Evolutionary conservation across 345 rosid genomes (phyloP), one percentile per base, ranked within the genome.

Genomic region (Cardamine occulta): DNA sequence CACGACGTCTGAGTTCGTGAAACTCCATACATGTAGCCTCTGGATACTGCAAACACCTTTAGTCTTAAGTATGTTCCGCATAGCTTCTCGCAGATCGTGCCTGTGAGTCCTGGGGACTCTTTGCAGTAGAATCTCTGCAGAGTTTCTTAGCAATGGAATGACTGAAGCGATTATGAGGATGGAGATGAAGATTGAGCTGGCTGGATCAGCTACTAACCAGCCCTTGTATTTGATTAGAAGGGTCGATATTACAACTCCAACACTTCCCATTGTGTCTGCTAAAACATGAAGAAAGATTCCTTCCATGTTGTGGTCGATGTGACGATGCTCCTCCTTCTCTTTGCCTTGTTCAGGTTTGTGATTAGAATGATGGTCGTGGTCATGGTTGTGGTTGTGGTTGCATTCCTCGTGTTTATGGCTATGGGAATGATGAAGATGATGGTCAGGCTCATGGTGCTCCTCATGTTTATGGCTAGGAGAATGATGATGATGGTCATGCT

Each of bases 191-290:
- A 94, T 94, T 59, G 98, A 94, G 81, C 95, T 85, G 5, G 97
- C 96, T 66, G 98, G 98, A 85, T 94, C 98, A 31, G 98, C 96
- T 72, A 90, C 89, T 70, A 91, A 89, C 98, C 98, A 94, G n/a
- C 98, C 97, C 67, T 86, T 94, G 87, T 94, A 94, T 80, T 94
- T 87, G 57, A 91, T 91, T 70, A 94, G 79, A 47, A 94, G 95
- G n/a, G 98, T 94, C 4, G 97, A 94, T 71, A 91, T 64, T 71
- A 94, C 96, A 24, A 94, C 98, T 56, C 98, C 98, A 70, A 91
- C 91, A 78, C 98, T 94, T 77, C 98, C 98, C 93, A 94, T 58
- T 53, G 98, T 91, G 73, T 94, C 98, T 49, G 98, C 98, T 70
- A 91, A 80, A 69, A 94, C 95, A 72, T 94, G 98, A 70, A 94